Evolutionary conservation across 108 stramenopile species (phyloP), one percentile per base, ranked within the genome.

Genomic region (Cyclotella choctawhatcheeana): DNA sequence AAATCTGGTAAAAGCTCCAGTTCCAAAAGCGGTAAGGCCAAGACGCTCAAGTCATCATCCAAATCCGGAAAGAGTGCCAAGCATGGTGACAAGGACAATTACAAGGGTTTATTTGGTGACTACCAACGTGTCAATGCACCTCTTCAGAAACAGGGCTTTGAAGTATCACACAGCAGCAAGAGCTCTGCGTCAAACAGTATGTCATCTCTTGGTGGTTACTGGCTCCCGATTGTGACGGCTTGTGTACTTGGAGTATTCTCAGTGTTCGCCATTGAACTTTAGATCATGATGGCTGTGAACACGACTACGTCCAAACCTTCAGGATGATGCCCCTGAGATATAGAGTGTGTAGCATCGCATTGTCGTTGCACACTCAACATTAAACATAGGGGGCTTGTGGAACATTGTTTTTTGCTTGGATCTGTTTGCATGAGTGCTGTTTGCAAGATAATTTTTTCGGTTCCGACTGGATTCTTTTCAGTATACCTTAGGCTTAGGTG

Each of bases 81-180:
- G 55, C 29, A 30, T 56, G 55, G 1, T 20, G 20, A 30, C 16
- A 60, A 13, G 13, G 22, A 40, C 16, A 43, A 47, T 18, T 45
- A 64, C 29, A 29, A 64, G 29, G 44, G 45, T 5, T 48, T 64
- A 44, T 64, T 64, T 64, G 63, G 63, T 30, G 27, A 64, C 29
- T 64, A 64, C 27, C 4, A 64, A 17, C 63, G 43, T 47, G 63
- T 30, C 20, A 60, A 35, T 40, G 35, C 2, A 10, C 4, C 29
- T 31, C 33, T 60, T 20, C 37, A 60, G 21, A 60, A 60, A 20
- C 37, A 35, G 24, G 59, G 21, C 22, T n/a, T 60, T 35, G 35
- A 60, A 21, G 59, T 40, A 21, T 60, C 59, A 3, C 40, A 40
- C 37, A 60, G 12, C 37, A 60, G 12, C 22, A 60, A 60, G 37